Evolutionary conservation across 2,329 filamentous ascomycete genomes (phyloP), one percentile per base, ranked within the genome.

Genomic region (Bipolaris sorokiniana): DNA sequence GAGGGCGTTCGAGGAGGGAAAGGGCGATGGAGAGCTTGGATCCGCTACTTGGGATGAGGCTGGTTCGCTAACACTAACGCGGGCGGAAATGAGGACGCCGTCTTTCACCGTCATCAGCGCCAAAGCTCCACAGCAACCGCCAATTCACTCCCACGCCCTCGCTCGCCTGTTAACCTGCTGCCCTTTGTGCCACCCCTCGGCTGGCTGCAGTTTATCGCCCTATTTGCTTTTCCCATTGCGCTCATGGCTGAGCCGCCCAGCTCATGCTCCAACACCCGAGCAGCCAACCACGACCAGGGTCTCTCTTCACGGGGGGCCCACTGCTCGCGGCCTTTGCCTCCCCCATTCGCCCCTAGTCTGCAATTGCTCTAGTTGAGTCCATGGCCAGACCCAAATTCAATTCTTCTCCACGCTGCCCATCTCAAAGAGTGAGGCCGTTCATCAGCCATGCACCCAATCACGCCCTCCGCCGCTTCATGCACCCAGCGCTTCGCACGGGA

Each of bases 51-150:
- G 67, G 61, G 66, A 69, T 71, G 70, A 72, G 70, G 70, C 69
- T 72, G 70, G 71, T 70, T 67, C 70, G 68, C 69, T 71, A 72
- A 72, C 54, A 28, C 69, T 71, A 72, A 73, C 51, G 63, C 66
- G 66, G 67, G 62, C 67, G 70, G 71, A 74, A 74, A 74, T 74
- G 71, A 74, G 28, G 70, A 66, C 64, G 64, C 67, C 69, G 67
- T 63, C 64, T 67, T 67, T 65, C 58, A 67, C 62, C 64, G 62
- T 65, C 65, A 64, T 65, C 63, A 66, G 66, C 63, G 64, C 60
- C 67, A 66, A 63, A 56, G 48, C 58, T 56, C 61, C 61, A 66
- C 57, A 55, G 51, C 58, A 53, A 58, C 56, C 13, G 54, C 56
- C 54, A 55, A 53, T 51, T 58, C 56, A 9, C 53, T 59, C 54